Evolutionary conservation across 225 moss, liverwort and hornwort genomes (phyloP).

Genomic region (Rhytidiadelphus loreus): DNA sequence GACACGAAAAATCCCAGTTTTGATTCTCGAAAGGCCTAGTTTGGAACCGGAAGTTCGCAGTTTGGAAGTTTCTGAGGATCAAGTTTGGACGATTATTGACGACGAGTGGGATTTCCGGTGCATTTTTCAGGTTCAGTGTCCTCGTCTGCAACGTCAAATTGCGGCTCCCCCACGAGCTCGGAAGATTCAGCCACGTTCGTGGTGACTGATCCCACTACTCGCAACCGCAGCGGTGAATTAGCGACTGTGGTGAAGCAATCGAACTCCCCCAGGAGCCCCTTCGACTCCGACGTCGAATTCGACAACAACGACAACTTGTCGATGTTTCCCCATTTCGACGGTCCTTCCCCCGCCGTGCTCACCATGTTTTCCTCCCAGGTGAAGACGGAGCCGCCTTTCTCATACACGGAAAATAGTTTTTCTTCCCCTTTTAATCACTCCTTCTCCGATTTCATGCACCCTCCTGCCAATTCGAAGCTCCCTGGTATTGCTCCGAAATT

Average conservation of each 20-base stretch:
- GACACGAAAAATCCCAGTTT: neutral
- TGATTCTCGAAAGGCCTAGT: too few relatives aligned
- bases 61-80: neutral
- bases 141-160: neutral
- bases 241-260: conserved; percentile 15
- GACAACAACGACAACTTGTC: neutral
- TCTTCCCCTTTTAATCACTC: neutral
- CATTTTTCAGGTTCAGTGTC: neutral
- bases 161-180: conserved; percentile 32
- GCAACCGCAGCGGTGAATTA: neutral
- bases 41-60: too few relatives aligned
- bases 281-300: conserved; percentile 23
- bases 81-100: neutral
- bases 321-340: neutral
- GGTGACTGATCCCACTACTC: neutral
- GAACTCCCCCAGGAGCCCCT: conserved; percentile 26
- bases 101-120: neutral
- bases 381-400: conserved; percentile 11
- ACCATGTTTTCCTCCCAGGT: conserved; percentile 8
- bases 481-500: neutral
- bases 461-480: neutral
- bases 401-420: neutral
- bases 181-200: conserved; percentile 12
- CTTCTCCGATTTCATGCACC: conserved; percentile 7
- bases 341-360: neutral